A percentile compares a stretch with the other conserved stretches of the same genome.
These are phyloP conservation scores for Rubus idaeus DNA, from an alignment of 306 rosid species.

Conservation along the genomic window DNA sequence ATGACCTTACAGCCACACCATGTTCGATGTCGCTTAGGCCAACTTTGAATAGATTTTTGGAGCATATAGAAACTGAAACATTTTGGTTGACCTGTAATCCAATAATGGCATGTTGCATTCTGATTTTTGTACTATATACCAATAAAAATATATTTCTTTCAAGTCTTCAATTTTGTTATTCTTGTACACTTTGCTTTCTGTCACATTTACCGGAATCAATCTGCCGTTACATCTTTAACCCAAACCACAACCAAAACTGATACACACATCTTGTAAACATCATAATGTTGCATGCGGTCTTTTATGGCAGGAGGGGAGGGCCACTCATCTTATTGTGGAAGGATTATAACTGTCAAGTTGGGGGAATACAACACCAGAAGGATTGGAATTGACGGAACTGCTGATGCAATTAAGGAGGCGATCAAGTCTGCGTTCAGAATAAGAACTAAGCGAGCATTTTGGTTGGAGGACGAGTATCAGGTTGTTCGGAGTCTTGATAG, in stretches of 20 bases:
- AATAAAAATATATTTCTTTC: background rate
- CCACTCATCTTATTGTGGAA: slow-evolving; percentile 62
- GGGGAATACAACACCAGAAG: slow-evolving; percentile 74
- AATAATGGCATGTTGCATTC: background rate
- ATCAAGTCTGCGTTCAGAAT: slow-evolving; percentile 71
- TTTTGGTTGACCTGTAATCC: background rate
- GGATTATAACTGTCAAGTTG: slow-evolving; percentile 80
- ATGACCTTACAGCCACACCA: background rate
- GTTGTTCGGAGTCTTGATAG: slow-evolving; percentile 75
- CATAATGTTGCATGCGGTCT: background rate
- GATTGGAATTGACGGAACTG: slow-evolving; percentile 76
- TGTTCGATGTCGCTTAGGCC: background rate
- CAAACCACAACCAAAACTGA: background rate
- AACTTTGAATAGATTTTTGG: background rate
- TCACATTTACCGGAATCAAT: background rate
- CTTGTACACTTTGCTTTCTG: background rate
- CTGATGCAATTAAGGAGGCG: slow-evolving; percentile 80
- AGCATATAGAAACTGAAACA: too few species aligned
- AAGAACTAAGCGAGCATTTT: slow-evolving; percentile 76
- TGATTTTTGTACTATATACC: background rate
- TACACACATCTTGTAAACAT: background rate
- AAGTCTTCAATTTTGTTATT: background rate
- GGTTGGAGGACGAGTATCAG: slow-evolving; percentile 88
- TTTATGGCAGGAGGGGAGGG: slow-evolving; percentile 56
- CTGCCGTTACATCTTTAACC: background rate